Conservation (phyloP, 1,139 yeast genomes). For the Blastobotrys proliferans region DNA sequence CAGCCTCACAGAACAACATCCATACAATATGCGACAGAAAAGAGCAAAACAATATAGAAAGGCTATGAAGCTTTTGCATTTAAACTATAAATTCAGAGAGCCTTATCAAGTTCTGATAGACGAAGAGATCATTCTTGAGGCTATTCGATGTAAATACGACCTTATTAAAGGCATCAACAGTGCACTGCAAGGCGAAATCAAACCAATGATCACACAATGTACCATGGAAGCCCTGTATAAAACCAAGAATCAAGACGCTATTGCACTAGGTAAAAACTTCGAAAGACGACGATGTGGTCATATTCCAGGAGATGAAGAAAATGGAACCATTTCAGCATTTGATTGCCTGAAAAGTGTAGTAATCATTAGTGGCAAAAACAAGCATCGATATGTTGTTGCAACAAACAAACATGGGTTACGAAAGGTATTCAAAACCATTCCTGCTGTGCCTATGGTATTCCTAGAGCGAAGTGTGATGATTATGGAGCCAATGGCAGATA, state of each 20-base stretch:
- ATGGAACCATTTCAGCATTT: conserved; percentile 47
- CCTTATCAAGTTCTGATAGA: conserved; percentile 88
- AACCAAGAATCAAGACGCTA: conserved; percentile 66
- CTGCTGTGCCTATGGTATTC: conserved; percentile 87
- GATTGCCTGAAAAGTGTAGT: conserved; percentile 77
- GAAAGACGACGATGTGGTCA: conserved; percentile 76
- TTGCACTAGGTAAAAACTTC: conserved; percentile 70
- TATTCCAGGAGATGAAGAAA: conserved; percentile 11
- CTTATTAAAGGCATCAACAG: conserved; percentile 70
- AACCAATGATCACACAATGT: conserved; percentile 96
- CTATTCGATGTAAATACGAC: conserved; percentile 66
- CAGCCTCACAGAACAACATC: conserved; percentile 16
- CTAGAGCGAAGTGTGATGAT: conserved; percentile 91
- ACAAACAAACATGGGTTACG: conserved; percentile 73
- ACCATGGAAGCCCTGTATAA: conserved; percentile 82
- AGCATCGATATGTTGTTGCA: conserved; percentile 86
- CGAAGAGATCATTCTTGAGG: conserved; percentile 65
- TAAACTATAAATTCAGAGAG: conserved; percentile 86
- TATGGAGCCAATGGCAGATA: conserved; percentile 86
- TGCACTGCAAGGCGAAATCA: conserved; percentile 80
- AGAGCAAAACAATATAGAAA: conserved; percentile 92
- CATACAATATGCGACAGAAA: conserved; percentile 98
- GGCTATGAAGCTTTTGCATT: conserved; percentile 78
- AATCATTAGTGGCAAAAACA: conserved; percentile 67
- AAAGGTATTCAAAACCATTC: conserved; percentile 60